Base-by-base conservation (phyloP, 164 flowering plant species). In the Berberis vulgaris region DNA sequence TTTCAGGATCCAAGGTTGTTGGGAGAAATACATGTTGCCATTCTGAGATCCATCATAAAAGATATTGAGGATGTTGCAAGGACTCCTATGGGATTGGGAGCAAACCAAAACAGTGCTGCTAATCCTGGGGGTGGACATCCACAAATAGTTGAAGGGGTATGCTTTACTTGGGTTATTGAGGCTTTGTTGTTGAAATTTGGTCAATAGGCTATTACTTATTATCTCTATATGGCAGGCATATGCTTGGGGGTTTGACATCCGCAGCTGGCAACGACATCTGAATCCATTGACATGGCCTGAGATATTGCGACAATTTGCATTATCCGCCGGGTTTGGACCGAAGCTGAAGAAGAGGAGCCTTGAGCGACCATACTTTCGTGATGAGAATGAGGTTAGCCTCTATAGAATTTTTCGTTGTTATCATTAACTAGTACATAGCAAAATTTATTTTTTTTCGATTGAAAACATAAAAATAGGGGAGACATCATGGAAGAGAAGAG, bases 1-100 rank as follows among this genome's bases (percentile, higher is more conserved):
- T 73, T 43, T 59, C 76, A 93, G 98, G 97, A 93, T 62, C 75
- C 97, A 59, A 80, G 98, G 68, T 63, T 93, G 73, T 68, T 90
- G 66, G 84, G 87, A 56, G 98, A 93, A 75, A 76, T 93, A 70
- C 96, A 93, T 76, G 70, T 93, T 68, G 79, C 89, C 67, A 85
- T 93, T 71, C 72, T 93, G 65, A 83, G 70, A 69, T 78, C 74
- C 40, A 83, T 90, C 13, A 80, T 93, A 39, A 93, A 88, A 78
- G 98, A 93, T 74, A 90, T 93, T 63, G 98, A 90, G 72, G 97
- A 90, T 80, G 98, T 88, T 68, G 90, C 92, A 26, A 81, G 94
- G 65, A 82, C 94, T 60, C 90, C 96, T 41, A 67, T 70, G 47
- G 88, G 86, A 26, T 46, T 84, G 65, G 92, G 90, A 60, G 71